These are phyloP conservation scores for Solanum verrucosum DNA, from an alignment of 257 asterid genomes.

Conservation along the genomic window DNA sequence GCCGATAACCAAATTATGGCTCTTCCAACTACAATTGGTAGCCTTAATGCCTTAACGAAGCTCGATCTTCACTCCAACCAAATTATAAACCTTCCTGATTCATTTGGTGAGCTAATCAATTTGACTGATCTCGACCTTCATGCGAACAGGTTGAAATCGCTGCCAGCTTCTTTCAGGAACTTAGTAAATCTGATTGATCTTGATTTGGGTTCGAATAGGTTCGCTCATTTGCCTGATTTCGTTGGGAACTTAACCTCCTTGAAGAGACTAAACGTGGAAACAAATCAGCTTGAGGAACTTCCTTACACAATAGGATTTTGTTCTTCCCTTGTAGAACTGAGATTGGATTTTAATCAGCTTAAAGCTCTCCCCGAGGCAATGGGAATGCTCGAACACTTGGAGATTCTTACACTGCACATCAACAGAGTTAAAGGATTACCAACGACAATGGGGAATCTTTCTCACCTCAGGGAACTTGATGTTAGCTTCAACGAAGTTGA, in stretches of 20 bases:
- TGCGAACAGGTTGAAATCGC: conserved; percentile 53
- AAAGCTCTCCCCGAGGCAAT: conserved; percentile 66
- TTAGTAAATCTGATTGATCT: conserved; percentile 44
- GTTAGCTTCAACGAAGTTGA: conserved; percentile 83
- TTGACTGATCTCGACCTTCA: conserved; percentile 55
- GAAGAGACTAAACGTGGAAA: conserved; percentile 42
- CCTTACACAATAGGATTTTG: conserved; percentile 67
- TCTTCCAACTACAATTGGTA: conserved; percentile 51
- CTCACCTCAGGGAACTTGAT: conserved; percentile 49
- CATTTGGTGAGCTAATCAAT: conserved; percentile 55
- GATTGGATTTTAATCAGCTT: conserved; percentile 67
- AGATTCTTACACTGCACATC: conserved; percentile 66
- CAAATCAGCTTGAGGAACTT: conserved; percentile 69
- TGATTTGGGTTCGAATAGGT: conserved; percentile 60
- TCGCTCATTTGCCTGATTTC: conserved; percentile 41
- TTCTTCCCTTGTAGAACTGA: conserved; percentile 51
- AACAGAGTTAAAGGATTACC: conserved; percentile 59
- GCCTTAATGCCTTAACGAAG: conserved; percentile 41
- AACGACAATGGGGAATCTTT: conserved; percentile 48
- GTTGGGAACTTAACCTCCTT: conserved; percentile 47
- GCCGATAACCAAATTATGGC: conserved; percentile 76
- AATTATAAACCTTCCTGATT: conserved; percentile 67
- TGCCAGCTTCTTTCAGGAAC: conserved; percentile 62
- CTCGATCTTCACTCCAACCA: conserved; percentile 64
- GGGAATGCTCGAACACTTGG: conserved; percentile 49